Conservation (phyloP, 805 yeast species). For the Nakazawaea wickerhamii region DNA sequence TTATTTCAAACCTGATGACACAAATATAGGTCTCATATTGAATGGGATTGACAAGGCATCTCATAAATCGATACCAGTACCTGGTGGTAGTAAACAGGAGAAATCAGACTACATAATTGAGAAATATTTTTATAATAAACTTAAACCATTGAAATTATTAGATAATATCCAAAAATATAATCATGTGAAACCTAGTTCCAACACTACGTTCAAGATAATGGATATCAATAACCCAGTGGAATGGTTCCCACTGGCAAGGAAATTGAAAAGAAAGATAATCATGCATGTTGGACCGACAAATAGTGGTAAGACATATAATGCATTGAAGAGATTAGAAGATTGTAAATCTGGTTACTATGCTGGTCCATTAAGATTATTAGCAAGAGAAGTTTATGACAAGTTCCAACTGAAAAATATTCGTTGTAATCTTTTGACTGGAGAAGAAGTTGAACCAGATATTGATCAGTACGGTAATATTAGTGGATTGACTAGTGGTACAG, state of each 20-base stretch:
- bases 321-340: conserved; percentile 59
- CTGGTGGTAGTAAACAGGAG: conserved; percentile 7
- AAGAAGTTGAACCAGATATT: conserved; percentile 70
- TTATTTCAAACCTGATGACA: conserved; percentile 20
- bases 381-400: conserved; percentile 85
- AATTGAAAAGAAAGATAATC: conserved; percentile 69
- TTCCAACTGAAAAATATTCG: conserved; percentile 59
- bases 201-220: conserved; percentile 28
- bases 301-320: conserved; percentile 88
- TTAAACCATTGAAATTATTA: conserved; percentile 26
- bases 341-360: conserved; percentile 84
- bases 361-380: conserved; percentile 87
- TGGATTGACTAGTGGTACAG: conserved; percentile 76
- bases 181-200: conserved; percentile 17
- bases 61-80: neutral
- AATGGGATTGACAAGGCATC: conserved; percentile 10
- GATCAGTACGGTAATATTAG: conserved; percentile 74
- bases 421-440: conserved; percentile 94
- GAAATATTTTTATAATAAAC: conserved; percentile 22
- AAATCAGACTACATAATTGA: conserved; percentile 21
- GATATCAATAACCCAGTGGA: conserved; percentile 58
- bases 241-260: conserved; percentile 85
- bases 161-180: conserved; percentile 28
- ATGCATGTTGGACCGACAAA: conserved; percentile 98
- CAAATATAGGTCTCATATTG: conserved; percentile 25